These are phyloP conservation scores for Tylopilus rubrobrunneus DNA, from an alignment of 768 basidiomycete genomes.

Conservation along the genomic window DNA sequence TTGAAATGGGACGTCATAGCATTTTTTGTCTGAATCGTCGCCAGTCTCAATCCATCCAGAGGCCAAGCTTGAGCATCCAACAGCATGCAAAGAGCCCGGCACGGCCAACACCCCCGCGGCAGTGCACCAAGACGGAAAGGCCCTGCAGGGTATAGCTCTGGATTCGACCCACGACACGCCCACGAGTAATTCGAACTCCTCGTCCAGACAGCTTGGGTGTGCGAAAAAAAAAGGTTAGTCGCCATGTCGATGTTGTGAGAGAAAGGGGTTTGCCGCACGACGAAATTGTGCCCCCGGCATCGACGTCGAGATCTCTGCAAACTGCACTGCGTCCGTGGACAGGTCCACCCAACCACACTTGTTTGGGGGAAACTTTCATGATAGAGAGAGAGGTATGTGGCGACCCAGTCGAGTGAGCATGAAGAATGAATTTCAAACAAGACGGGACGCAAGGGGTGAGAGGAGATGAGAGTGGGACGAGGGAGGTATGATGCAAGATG, in stretches of 20 bases:
- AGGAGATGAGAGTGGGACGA: slow-evolving; percentile 40
- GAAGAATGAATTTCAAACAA: slow-evolving; percentile 35
- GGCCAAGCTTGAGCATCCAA: slow-evolving; percentile 88
- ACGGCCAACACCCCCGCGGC: slow-evolving; percentile 90
- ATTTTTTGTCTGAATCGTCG: slow-evolving; percentile 3
- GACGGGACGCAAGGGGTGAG: slow-evolving; percentile 24
- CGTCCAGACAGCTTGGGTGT: slow-evolving; percentile 69
- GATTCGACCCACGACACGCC: slow-evolving; percentile 83
- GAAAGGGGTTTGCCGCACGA: slow-evolving; percentile 60
- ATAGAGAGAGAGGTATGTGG: slow-evolving; percentile 34
- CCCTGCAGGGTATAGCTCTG: slow-evolving; percentile 71
- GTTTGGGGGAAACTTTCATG: background rate
- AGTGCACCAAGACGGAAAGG: slow-evolving; percentile 75
- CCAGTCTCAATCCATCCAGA: slow-evolving; percentile 61
- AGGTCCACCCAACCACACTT: slow-evolving; percentile 71
- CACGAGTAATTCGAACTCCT: slow-evolving; percentile 73
- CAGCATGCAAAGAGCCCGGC: slow-evolving; percentile 90
- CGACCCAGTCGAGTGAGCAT: slow-evolving; percentile 30
- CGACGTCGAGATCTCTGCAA: slow-evolving; percentile 74
- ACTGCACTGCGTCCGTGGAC: slow-evolving; percentile 77
- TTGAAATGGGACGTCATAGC: background rate
- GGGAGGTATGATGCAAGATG: slow-evolving; percentile 54
- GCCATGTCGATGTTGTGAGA: background rate
- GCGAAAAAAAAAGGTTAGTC: background rate
- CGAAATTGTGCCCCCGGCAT: slow-evolving; percentile 71